Conservation (phyloP, 257 asterid species). For the Leonotis leonurus region DNA sequence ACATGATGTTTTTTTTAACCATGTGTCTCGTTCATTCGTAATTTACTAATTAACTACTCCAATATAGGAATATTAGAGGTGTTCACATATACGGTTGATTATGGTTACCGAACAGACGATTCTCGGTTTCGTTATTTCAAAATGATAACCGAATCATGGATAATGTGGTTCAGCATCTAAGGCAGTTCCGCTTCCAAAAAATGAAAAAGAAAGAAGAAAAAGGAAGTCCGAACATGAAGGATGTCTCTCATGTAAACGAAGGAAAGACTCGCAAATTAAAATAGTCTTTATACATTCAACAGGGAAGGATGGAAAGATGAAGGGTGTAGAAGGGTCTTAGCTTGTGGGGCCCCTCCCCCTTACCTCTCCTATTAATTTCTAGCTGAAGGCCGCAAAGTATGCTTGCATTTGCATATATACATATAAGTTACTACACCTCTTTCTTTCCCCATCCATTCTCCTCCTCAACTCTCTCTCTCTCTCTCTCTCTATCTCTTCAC, state of each 20-base stretch:
- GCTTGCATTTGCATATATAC: slow-evolving; percentile 21
- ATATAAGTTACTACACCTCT: slow-evolving; percentile 25
- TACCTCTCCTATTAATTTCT: slow-evolving; percentile 33
- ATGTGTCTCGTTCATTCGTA: no score
- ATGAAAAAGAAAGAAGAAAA: neutral
- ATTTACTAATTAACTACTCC: no score
- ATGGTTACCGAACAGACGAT: no score
- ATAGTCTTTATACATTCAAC: neutral
- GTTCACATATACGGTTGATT: no score
- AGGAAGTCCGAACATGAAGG: slow-evolving; percentile 7
- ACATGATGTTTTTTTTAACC: no score
- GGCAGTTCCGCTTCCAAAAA: no score
- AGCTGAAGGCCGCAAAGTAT: slow-evolving; percentile 45
- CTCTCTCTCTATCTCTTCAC: neutral
- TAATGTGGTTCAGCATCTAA: no score
- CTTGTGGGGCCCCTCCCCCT: slow-evolving; percentile 34
- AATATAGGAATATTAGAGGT: no score
- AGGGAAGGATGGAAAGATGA: slow-evolving; percentile 25
- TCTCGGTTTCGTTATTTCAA: no score
- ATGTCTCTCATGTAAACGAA: neutral
- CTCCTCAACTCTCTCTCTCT: slow-evolving; percentile 1
- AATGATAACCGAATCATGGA: no score
- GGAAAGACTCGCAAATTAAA: neutral
- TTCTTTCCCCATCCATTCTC: neutral
- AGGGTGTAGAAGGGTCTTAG: slow-evolving; percentile 18